Percentiles rank a stretch among this genome's conserved stretches.
Conservation (phyloP, 2,329 filamentous ascomycete species). For the Harringtonia lauricola region DNA sequence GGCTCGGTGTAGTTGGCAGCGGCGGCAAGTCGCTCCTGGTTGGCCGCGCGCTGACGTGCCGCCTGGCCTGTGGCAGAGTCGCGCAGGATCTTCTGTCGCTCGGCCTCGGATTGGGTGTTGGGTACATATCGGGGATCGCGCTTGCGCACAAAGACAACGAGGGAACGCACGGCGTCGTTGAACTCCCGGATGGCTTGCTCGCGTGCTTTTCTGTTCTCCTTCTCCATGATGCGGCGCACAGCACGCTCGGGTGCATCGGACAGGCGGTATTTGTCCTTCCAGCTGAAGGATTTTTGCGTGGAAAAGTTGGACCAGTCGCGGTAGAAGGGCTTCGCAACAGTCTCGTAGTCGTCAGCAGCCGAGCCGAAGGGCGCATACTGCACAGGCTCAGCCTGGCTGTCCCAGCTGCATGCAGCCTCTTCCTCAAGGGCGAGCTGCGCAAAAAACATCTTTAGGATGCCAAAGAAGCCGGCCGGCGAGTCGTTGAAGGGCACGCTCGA, state of each 20-base stretch:
- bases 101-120: conserved; percentile 66
- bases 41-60: conserved; percentile 68
- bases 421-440: conserved; percentile 74
- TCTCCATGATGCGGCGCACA: conserved; percentile 78
- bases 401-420: conserved; percentile 59
- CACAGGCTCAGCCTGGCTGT: conserved; percentile 35
- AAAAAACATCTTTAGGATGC: conserved; percentile 66
- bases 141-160: conserved; percentile 83
- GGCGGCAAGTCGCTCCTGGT: conserved; percentile 54
- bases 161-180: conserved; percentile 79
- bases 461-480: conserved; percentile 73
- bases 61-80: conserved; percentile 77
- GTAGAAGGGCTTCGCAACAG: conserved; percentile 73
- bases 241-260: conserved; percentile 81
- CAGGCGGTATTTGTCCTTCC: conserved; percentile 76
- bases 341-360: conserved; percentile 64
- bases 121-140: conserved; percentile 76
- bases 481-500: conserved; percentile 70
- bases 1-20: conserved; percentile 42
- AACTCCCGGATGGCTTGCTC: conserved; percentile 80
- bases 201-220: conserved; percentile 77
- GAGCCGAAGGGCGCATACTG: conserved; percentile 78
- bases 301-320: conserved; percentile 67
- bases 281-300: conserved; percentile 77
- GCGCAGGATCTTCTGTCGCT: conserved; percentile 68